Evolutionary conservation across 495 filamentous ascomycete genomes (phyloP).

Genomic region (Amniculicola lignicola): DNA sequence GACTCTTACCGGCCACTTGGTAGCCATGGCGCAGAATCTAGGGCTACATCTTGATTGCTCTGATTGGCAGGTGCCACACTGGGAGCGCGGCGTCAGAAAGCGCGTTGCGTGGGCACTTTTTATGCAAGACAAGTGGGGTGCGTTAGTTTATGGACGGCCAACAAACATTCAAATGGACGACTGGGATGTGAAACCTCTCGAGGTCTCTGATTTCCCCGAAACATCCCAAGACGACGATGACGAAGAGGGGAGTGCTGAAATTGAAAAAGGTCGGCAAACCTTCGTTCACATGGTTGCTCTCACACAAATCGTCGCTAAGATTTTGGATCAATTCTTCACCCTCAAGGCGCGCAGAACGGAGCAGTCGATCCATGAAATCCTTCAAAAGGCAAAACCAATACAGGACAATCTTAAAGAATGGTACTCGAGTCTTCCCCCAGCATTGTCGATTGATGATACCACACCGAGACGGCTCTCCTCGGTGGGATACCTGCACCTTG

Average conservation of each 20-base stretch:
- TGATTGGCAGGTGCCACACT: conserved; percentile 71
- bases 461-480: neutral
- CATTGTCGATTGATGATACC: neutral
- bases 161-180: conserved; percentile 69
- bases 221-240: neutral
- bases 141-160: conserved; percentile 69
- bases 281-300: conserved; percentile 60
- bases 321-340: conserved; percentile 58
- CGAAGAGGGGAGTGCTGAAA: too few species aligned
- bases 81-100: conserved; percentile 73
- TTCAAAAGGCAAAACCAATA: neutral
- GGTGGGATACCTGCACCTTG: neutral
- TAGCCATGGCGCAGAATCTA: conserved; percentile 70
- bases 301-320: conserved; percentile 55
- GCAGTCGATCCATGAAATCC: conserved; percentile 6
- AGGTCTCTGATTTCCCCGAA: neutral
- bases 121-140: conserved; percentile 82
- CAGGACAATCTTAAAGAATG: neutral
- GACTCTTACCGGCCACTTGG: conserved; percentile 44
- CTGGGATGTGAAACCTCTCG: conserved; percentile 64
- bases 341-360: conserved; percentile 43
- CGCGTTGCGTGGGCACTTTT: conserved; percentile 78
- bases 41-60: conserved; percentile 75
- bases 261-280: too few species aligned
- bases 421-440: neutral